Evolutionary conservation across 1,284 basidiomycete species (phyloP).

Genomic region (Microbotryum violaceum): DNA sequence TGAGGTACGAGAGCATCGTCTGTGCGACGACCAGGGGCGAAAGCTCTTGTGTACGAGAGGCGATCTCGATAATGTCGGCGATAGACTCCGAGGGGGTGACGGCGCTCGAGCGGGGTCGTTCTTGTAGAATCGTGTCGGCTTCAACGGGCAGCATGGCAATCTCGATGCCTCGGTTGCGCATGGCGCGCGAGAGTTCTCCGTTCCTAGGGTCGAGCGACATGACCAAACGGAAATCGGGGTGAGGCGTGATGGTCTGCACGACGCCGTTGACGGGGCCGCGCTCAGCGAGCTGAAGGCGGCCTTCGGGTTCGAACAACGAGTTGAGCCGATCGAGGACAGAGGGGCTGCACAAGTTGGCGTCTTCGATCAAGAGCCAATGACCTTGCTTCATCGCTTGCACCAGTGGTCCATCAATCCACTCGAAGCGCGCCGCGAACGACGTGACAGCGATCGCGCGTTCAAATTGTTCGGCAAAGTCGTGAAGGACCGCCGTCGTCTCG

Average conservation of each 20-base stretch:
- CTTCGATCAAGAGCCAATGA: constrained; percentile 84
- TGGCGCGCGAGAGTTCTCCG: constrained; percentile 93
- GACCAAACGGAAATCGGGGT: constrained; percentile 83
- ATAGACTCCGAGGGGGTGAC: background rate
- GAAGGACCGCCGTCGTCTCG: background rate
- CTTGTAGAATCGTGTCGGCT: background rate
- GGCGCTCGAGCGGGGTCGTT: background rate
- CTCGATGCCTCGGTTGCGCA: constrained; percentile 96
- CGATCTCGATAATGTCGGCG: too few relatives aligned
- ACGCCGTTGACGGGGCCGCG: constrained; percentile 72
- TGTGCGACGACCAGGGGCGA: background rate
- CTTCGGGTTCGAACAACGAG: constrained; percentile 80
- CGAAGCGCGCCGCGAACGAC: constrained; percentile 58
- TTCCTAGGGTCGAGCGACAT: constrained; percentile 87
- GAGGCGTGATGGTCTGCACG: constrained; percentile 69
- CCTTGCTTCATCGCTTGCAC: constrained; percentile 78
- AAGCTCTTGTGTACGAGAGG: too few relatives aligned
- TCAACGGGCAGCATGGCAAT: constrained; percentile 46
- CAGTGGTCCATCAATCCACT: constrained; percentile 95
- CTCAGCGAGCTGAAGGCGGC: constrained; percentile 76
- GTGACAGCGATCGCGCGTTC: constrained; percentile 3
- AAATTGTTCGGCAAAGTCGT: background rate
- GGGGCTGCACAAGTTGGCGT: constrained; percentile 89
- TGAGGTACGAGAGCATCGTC: constrained; percentile 8
- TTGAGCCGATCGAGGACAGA: constrained; percentile 96